Percentiles rank a stretch among this genome's conserved stretches.
phyloP scores from a whole-genome alignment of 495 filamentous ascomycete species.

The Letharia lupina region DNA sequence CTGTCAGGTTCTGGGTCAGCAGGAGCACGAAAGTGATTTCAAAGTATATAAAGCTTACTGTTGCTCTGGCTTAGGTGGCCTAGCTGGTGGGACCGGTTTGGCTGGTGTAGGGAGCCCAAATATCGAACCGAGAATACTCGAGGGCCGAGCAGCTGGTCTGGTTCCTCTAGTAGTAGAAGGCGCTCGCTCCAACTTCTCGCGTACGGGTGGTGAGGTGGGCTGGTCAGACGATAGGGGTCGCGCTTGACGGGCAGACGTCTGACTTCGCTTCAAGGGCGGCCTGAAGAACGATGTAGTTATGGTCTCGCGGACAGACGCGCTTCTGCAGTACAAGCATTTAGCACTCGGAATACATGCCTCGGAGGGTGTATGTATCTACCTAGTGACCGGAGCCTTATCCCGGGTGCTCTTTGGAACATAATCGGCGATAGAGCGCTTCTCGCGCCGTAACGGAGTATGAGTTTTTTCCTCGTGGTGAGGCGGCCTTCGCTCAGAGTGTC shows the following conservation, averaged over 20 bases:
- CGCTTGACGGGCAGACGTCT: constrained; percentile 7
- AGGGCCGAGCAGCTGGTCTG: constrained; percentile 2
- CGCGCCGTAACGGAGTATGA: constrained; percentile 28
- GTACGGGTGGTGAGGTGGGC: constrained; percentile 1
- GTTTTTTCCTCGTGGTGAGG: constrained; percentile 24
- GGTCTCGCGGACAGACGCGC: constrained; percentile 8
- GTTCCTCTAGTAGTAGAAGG: background rate
- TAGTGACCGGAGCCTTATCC: constrained; percentile 21
- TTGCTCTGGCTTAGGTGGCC: constrained; percentile 1
- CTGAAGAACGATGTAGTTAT: constrained; percentile 4
- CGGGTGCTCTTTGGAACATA: constrained; percentile 32
- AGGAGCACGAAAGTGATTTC: no score
- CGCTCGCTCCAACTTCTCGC: constrained; percentile 12
- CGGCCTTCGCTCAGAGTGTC: constrained; percentile 27
- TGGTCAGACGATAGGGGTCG: background rate
- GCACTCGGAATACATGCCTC: background rate
- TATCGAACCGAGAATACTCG: constrained; percentile 31
- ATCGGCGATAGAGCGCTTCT: constrained; percentile 34
- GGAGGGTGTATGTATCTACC: constrained; percentile 2
- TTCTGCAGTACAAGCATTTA: constrained; percentile 8
- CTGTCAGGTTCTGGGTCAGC: constrained; percentile 32
- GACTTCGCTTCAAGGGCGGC: constrained; percentile 15
- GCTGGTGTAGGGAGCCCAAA: constrained; percentile 26
- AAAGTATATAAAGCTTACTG: background rate
- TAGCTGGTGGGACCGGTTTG: constrained; percentile 2